Conservation (phyloP, 2,329 filamentous ascomycete genomes). For the Talaromyces pinophilus region DNA sequence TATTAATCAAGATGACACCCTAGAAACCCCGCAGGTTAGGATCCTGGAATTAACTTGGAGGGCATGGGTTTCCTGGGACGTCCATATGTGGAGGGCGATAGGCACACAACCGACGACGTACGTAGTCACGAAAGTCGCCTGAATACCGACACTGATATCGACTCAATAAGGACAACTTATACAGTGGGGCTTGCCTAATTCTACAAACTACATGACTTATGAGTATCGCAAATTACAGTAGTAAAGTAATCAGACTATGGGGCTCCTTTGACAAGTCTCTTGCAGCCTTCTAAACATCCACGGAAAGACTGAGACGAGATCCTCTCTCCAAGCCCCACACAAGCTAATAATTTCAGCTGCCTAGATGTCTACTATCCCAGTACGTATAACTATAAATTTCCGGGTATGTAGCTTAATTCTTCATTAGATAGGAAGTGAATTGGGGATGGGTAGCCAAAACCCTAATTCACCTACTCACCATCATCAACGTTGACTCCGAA, state of each 20-base stretch:
- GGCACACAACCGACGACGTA: neutral
- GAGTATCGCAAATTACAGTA: neutral
- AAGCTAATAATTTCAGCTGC: neutral
- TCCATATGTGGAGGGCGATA: neutral
- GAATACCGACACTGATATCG: neutral
- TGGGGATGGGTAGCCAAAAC: no score
- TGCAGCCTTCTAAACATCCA: neutral
- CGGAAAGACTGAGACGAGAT: neutral
- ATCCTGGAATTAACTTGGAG: neutral
- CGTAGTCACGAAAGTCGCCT: neutral
- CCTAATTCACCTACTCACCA: no score
- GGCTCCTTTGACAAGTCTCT: neutral
- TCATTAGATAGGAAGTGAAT: no score
- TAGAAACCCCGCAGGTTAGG: neutral
- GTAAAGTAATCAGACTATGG: neutral
- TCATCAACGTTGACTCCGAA: no score
- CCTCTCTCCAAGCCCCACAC: neutral
- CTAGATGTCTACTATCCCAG: no score
- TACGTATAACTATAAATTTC: no score
- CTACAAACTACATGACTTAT: neutral
- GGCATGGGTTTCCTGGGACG: neutral
- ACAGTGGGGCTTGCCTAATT: neutral
- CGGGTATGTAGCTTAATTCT: no score
- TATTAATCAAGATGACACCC: neutral
- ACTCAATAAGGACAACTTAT: neutral